A percentile compares a stretch with the other conserved stretches of the same genome.
Evolutionary conservation across 2,329 filamentous ascomycete genomes (phyloP).

Genomic region (Tolypocladium endophyticum): DNA sequence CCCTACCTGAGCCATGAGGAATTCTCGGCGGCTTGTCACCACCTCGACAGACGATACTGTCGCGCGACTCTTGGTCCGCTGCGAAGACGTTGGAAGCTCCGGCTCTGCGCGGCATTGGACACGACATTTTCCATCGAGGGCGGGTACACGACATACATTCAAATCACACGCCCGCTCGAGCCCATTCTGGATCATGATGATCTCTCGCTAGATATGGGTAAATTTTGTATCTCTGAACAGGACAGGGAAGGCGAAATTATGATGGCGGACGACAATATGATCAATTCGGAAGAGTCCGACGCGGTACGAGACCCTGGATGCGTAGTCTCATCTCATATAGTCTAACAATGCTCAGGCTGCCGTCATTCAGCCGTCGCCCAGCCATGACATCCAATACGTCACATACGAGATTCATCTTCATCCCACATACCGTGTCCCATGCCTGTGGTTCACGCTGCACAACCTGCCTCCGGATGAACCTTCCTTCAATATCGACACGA

Average conservation of each 20-base stretch:
- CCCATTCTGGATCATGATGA: slow-evolving; percentile 30
- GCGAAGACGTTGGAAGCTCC: slow-evolving; percentile 44
- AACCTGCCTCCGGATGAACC: slow-evolving; percentile 44
- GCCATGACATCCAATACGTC: slow-evolving; percentile 35
- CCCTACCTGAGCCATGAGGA: slow-evolving; percentile 51
- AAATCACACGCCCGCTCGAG: slow-evolving; percentile 45
- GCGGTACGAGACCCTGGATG: slow-evolving; percentile 25
- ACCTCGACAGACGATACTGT: slow-evolving; percentile 48
- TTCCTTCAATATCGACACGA: slow-evolving; percentile 53
- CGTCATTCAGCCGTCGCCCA: slow-evolving; percentile 19
- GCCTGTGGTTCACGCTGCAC: slow-evolving; percentile 64
- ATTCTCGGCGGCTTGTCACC: slow-evolving; percentile 55
- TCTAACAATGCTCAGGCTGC: slow-evolving; percentile 24
- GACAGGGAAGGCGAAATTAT: slow-evolving; percentile 9
- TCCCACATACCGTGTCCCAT: slow-evolving; percentile 63
- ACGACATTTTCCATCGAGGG: slow-evolving; percentile 28
- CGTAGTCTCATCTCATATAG: slow-evolving; percentile 10
- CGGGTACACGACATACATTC: slow-evolving; percentile 41
- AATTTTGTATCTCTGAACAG: slow-evolving; percentile 30
- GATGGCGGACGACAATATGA: slow-evolving; percentile 33
- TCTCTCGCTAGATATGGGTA: slow-evolving; percentile 34
- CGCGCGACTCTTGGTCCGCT: slow-evolving; percentile 45
- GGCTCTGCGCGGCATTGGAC: slow-evolving; percentile 39
- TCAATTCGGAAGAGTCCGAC: slow-evolving; percentile 40
- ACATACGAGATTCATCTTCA: slow-evolving; percentile 68